Conservation (phyloP, 2,329 filamentous ascomycete genomes). For the Aureobasidium namibiae region DNA sequence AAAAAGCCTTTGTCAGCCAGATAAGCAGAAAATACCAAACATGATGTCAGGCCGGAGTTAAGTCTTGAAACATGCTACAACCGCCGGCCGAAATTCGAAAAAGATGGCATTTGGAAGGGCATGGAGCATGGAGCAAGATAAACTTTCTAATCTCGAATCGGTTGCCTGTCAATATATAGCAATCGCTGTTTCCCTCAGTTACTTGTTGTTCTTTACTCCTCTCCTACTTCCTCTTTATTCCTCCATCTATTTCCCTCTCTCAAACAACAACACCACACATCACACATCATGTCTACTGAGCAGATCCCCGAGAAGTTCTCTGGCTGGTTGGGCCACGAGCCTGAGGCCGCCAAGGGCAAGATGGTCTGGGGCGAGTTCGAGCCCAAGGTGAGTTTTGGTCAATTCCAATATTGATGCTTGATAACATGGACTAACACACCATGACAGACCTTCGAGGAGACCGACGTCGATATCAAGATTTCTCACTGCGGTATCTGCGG, state of each 20-base stretch:
- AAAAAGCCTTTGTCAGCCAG: neutral
- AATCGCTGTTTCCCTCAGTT: neutral
- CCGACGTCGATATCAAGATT: constrained; percentile 34
- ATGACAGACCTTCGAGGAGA: constrained; percentile 32
- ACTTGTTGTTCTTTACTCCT: neutral
- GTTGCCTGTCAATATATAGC: constrained; percentile 1
- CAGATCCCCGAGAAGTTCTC: constrained; percentile 40
- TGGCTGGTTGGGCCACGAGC: constrained; percentile 49
- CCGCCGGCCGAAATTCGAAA: constrained; percentile 4
- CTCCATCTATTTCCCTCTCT: neutral
- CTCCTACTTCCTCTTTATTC: neutral
- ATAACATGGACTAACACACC: constrained; percentile 4
- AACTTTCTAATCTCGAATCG: neutral
- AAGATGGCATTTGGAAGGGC: neutral
- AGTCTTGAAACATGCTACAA: neutral
- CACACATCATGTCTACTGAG: constrained; percentile 24
- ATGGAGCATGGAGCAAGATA: neutral
- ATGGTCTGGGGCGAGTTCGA: constrained; percentile 45
- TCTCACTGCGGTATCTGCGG: constrained; percentile 33
- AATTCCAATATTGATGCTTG: neutral
- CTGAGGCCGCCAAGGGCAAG: constrained; percentile 42
- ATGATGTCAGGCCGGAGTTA: constrained; percentile 7
- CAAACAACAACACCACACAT: neutral
- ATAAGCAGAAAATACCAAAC: neutral
- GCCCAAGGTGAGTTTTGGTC: constrained; percentile 29